Base-by-base conservation (phyloP, 1,284 basidiomycete species). In the Cryptococcus hybrid region DNA sequence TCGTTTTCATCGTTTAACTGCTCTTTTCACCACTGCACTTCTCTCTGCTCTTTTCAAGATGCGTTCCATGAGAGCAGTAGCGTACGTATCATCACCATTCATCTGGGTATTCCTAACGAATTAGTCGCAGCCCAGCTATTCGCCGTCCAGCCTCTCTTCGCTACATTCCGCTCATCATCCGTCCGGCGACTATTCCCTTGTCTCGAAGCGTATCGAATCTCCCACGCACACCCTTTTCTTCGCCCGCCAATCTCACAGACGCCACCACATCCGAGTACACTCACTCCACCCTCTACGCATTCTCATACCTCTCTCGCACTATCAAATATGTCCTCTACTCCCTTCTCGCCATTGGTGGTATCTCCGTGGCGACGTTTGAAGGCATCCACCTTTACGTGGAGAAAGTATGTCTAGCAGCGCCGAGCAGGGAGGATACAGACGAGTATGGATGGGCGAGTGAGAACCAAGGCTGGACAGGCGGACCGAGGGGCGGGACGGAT, bases 381-480 rank as follows among this genome's bases (percentile, higher is more conserved):
- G 84, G 80, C 2, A 74, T 82, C 0, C 89, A 92, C 67, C 65
- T 84, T 48, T 91, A 84, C 80, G 84, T 90, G 42, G 89, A 92
- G 75, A 79, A 83, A 40, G 77, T 83, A 30, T 81, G 80, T 54
- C 81, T 90, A 40, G 67, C 68, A n/a, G 79, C 80, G 1, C 74
- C 73, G 1, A 64, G 66, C 2, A 61, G 83, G 35, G 82, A 56
- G 7, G 52, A 59, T 3, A 76, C 79, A 37, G 85, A 87, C 51
- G 80, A 78, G 7, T 92, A 85, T 83, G 86, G 86, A 61, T 92
- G 90, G 90, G 82, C 86, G 65, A 70, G 81, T 8, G 87, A 90
- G 59, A 81, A 81, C 39, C 86, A 86, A 58, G 80, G 81, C 46
- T 92, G 89, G 89, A 83, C 87, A 2, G 88, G 88, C n/a, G 84